Conservation (phyloP, 164 flowering plant genomes). For the Protea cynaroides region DNA sequence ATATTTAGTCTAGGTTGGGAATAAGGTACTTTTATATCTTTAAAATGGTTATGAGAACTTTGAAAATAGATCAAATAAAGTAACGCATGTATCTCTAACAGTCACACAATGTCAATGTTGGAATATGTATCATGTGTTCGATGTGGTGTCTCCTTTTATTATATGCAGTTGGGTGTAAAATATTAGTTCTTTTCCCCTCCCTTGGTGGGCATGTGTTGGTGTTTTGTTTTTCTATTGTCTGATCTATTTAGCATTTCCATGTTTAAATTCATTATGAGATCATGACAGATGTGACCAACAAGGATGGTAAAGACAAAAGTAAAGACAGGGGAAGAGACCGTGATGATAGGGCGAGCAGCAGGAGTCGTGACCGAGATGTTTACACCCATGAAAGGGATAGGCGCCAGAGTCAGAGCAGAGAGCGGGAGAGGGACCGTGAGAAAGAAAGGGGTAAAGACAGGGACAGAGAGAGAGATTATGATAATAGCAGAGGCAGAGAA, state of each 20-base stretch:
- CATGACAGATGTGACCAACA: conserved; percentile 38
- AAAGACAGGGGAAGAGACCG: conserved; percentile 57
- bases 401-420: conserved; percentile 43
- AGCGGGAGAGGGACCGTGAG: conserved; percentile 46
- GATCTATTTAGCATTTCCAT: not conserved
- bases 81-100: no score
- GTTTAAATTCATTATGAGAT: not conserved
- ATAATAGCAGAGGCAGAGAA: conserved; percentile 47
- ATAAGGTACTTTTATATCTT: no score
- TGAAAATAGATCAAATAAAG: no score
- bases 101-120: not conserved
- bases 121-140: no score
- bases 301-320: conserved; percentile 68
- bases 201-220: no score
- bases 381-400: conserved; percentile 39
- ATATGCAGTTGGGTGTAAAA: no score
- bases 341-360: conserved; percentile 40
- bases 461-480: conserved; percentile 33
- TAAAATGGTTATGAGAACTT: no score
- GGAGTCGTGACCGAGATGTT: conserved; percentile 28
- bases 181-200: no score
- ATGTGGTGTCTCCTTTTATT: no score
- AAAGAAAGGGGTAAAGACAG: conserved; percentile 30
- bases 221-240: not conserved
- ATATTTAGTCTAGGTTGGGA: no score